Conservation (phyloP, 2,329 filamentous ascomycete species). For the Colletotrichum tamarilloi region DNA sequence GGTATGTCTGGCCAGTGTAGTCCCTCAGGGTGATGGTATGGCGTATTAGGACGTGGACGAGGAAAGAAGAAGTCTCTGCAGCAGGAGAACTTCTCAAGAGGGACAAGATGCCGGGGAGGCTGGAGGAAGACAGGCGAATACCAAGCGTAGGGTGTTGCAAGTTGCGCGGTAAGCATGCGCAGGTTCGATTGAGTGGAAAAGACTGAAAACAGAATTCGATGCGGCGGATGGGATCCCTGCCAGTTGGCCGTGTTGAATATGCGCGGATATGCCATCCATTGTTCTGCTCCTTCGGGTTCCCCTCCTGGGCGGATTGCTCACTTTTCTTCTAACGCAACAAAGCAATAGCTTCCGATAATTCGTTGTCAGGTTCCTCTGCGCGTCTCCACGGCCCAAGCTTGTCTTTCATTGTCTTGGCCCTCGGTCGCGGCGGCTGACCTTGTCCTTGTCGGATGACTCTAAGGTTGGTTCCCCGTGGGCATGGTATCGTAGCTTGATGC, state of each 20-base stretch:
- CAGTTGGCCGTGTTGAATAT: neutral
- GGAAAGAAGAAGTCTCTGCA: neutral
- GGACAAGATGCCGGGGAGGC: neutral
- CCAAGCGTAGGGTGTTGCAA: neutral
- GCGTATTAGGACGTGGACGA: neutral
- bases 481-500: neutral
- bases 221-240: neutral
- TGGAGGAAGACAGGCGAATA: neutral
- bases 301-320: neutral
- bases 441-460: neutral
- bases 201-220: neutral
- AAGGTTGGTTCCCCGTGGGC: neutral
- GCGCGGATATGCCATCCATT: neutral
- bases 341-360: neutral
- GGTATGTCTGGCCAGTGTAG: neutral
- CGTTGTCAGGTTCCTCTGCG: neutral
- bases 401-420: neutral
- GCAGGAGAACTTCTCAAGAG: conserved; percentile 3
- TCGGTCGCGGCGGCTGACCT: neutral
- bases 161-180: neutral
- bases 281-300: neutral
- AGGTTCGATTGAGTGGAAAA: neutral
- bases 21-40: neutral
- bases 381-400: conserved; percentile 11
- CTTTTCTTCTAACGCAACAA: neutral